phyloP scores from a whole-genome alignment of 2,329 filamentous ascomycete genomes.

The Botryosphaeria agaves region DNA sequence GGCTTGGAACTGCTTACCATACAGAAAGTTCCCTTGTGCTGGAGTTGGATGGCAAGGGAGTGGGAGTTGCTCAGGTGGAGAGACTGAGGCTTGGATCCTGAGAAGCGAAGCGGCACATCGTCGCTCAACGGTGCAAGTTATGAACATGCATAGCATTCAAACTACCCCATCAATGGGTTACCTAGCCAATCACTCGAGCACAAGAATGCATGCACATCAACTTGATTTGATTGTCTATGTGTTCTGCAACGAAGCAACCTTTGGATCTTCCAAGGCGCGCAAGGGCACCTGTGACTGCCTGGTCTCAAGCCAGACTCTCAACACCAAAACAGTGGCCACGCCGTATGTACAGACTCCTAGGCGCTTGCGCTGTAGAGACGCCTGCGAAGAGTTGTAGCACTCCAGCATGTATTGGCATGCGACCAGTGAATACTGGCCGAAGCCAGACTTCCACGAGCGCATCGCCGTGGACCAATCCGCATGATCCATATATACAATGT shows the following conservation, averaged over 20 bases:
- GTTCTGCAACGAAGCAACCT: not conserved
- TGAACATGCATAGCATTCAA: not conserved
- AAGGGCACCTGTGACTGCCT: too few relatives aligned
- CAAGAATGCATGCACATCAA: not conserved
- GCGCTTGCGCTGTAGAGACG: too few relatives aligned
- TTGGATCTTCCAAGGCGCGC: too few relatives aligned
- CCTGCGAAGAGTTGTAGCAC: not conserved
- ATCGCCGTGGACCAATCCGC: slow-evolving; percentile 5
- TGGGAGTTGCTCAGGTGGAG: not conserved
- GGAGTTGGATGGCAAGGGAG: not conserved
- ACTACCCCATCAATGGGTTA: not conserved
- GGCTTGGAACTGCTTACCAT: not conserved
- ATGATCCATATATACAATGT: too few relatives aligned
- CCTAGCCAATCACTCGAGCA: not conserved
- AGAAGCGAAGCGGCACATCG: not conserved
- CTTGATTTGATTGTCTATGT: not conserved
- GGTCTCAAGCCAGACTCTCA: too few relatives aligned
- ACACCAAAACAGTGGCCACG: too few relatives aligned
- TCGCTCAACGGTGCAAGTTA: not conserved
- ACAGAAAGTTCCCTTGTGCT: not conserved
- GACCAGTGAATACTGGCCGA: slow-evolving; percentile 2
- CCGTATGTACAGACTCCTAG: too few relatives aligned
- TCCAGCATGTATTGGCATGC: not conserved
- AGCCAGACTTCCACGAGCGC: slow-evolving; percentile 5
- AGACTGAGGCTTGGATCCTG: not conserved